A percentile compares a stretch with the other conserved stretches of the same genome.
phyloP scores from a whole-genome alignment of 225 moss, liverwort and hornwort species.

The Polytrichum commune region DNA sequence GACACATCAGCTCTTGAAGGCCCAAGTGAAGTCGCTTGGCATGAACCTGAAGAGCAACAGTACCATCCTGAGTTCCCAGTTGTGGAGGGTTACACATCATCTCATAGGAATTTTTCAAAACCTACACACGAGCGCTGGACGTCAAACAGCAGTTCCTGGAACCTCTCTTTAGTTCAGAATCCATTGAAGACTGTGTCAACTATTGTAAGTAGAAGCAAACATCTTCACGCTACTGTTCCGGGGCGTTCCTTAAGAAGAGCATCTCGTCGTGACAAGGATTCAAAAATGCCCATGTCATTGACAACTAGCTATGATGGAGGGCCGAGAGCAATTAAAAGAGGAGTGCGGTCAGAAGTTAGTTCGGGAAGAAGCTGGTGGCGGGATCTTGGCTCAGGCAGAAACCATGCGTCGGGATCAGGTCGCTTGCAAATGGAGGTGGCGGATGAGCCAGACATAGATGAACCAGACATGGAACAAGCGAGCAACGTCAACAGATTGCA shows the following conservation, averaged over 20 bases:
- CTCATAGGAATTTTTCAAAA: slow-evolving; percentile 26
- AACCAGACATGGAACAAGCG: slow-evolving; percentile 51
- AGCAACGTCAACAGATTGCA: slow-evolving; percentile 22
- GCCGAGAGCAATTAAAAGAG: slow-evolving; percentile 17
- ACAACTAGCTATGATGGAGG: slow-evolving; percentile 42
- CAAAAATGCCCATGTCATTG: slow-evolving; percentile 24
- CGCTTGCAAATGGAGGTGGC: slow-evolving; percentile 42
- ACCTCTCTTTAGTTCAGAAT: slow-evolving; percentile 42
- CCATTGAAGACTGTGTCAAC: slow-evolving; percentile 47
- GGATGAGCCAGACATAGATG: slow-evolving; percentile 44
- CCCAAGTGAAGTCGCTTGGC: slow-evolving; percentile 59
- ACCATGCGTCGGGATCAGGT: slow-evolving; percentile 22
- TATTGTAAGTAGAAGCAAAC: slow-evolving; percentile 32
- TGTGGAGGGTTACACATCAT: slow-evolving; percentile 25
- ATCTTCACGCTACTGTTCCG: slow-evolving; percentile 25
- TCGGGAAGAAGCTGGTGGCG: slow-evolving; percentile 48
- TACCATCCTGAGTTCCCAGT: slow-evolving; percentile 29
- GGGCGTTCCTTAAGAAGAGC: slow-evolving; percentile 15
- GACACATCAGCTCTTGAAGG: slow-evolving; percentile 35
- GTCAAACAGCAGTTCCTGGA: slow-evolving; percentile 61
- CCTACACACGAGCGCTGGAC: slow-evolving; percentile 60
- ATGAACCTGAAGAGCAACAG: slow-evolving; percentile 34
- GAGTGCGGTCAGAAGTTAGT: slow-evolving; percentile 23
- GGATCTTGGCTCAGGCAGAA: slow-evolving; percentile 37
- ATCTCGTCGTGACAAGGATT: slow-evolving; percentile 21